phyloP scores from a whole-genome alignment of 345 rosid genomes.

The Brassica juncea region DNA sequence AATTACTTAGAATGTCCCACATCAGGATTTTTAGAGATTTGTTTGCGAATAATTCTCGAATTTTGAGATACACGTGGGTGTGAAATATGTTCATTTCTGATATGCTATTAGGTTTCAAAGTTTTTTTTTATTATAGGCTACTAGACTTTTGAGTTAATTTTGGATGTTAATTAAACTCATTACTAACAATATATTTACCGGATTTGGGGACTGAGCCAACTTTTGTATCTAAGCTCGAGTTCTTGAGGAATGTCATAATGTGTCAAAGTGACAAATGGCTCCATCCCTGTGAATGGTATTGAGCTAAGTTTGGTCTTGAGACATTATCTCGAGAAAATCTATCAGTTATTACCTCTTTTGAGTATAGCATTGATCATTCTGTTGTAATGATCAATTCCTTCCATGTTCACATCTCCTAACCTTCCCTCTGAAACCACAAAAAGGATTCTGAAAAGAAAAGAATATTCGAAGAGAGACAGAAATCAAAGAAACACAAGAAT shows the following conservation, averaged over 20 bases:
- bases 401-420: constrained; percentile 62
- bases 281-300: constrained; percentile 54
- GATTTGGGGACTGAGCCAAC: constrained; percentile 62
- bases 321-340: neutral
- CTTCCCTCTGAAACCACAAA: constrained; percentile 53
- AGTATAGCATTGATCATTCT: constrained; percentile 54
- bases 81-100: too few species aligned
- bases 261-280: constrained; percentile 70
- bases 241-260: constrained; percentile 81
- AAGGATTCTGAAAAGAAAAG: neutral
- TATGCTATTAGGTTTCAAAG: too few species aligned
- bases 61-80: too few species aligned
- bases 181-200: constrained; percentile 39
- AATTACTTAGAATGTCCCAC: neutral
- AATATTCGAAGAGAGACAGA: neutral
- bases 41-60: too few species aligned
- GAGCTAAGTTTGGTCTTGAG: neutral
- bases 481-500: neutral
- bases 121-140: too few species aligned
- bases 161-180: too few species aligned
- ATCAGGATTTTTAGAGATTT: too few species aligned
- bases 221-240: constrained; percentile 66
- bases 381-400: constrained; percentile 61
- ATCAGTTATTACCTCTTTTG: constrained; percentile 42
- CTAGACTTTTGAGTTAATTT: too few species aligned